Base-by-base conservation (phyloP, 2,329 filamentous ascomycete species). In the Hypoxylon rubiginosum region DNA sequence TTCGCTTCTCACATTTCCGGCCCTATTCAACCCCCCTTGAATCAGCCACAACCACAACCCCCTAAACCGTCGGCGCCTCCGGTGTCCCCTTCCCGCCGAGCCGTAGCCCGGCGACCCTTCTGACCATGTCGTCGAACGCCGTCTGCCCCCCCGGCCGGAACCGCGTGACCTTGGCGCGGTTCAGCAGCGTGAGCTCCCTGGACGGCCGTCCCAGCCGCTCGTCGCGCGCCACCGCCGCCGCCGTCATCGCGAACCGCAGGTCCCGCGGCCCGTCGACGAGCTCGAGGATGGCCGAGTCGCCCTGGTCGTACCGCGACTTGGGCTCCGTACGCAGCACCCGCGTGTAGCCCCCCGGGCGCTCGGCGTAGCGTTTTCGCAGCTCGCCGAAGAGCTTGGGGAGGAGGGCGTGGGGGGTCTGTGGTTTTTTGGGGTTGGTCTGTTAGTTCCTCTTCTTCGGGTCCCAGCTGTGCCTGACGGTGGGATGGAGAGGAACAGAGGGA, bases 251-350 rank as follows among this genome's bases (percentile, higher is more conserved):
- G 82, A 97, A 97, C 34, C 94, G 92, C 84, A 97, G 92, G 80
- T 99, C 96, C 78, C 91, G 92, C 34, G 94, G 93, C 36, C 95
- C 94, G 80, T 99, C 96, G 67, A 99, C 94, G 32, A 99, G 88
- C 81, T 98, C 94, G 51, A 99, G 90, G 69, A 99, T 94, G 21
- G 96, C 95, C 34, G 91, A 94, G 69, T 90, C 88, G 8, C 92
- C 95, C 82, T 97, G 93, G 79, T 98, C 95, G 78, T 85, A 85
- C 75, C 88, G 86, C 79, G 95, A 93, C 74, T 92, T 88, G 62
- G 96, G 92, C 81, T 98, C 95, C 70, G 97, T 94, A 72, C 94
- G 92, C 51, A 97, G 88, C 10, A 99, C 92, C 46, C 96, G 92
- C 17, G 96, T 99, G 85, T 98, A 99, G 60, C 96, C 96, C 68